Evolutionary conservation across 2,329 filamentous ascomycete species (phyloP).

Genomic region (Ilyonectria destructans): DNA sequence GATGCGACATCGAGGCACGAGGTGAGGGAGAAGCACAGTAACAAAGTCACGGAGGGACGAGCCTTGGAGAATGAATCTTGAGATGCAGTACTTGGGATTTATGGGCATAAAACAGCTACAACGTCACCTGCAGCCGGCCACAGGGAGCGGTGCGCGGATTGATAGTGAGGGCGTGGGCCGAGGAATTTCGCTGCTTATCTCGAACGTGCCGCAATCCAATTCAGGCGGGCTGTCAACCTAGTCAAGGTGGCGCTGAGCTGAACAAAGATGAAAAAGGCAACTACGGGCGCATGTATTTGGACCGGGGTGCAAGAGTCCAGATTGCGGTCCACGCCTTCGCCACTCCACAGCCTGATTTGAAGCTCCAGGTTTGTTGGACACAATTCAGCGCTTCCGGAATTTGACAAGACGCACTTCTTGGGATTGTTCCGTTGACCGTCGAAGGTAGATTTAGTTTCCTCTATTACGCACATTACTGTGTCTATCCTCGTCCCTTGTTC

Average conservation of each 20-base stretch:
- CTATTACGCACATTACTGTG: no score
- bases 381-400: background rate
- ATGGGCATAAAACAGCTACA: background rate
- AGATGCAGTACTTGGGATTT: background rate
- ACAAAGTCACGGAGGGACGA: background rate
- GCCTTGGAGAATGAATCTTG: background rate
- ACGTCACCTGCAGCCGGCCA: background rate
- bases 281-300: conserved; percentile 3
- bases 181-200: background rate
- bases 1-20: background rate
- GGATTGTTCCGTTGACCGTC: background rate
- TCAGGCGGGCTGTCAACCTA: background rate
- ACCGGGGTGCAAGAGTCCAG: background rate
- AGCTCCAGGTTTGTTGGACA: background rate
- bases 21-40: no score
- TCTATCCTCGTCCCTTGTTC: background rate
- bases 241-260: conserved; percentile 20
- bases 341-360: conserved; percentile 4
- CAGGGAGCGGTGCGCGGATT: background rate
- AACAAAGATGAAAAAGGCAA: conserved; percentile 19
- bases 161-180: background rate
- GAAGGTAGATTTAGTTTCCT: background rate
- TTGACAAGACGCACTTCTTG: background rate
- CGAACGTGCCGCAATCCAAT: background rate
- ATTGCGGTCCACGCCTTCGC: background rate